Conservation (phyloP, 1,139 yeast species). For the Schwanniomyces etchellsii region DNA sequence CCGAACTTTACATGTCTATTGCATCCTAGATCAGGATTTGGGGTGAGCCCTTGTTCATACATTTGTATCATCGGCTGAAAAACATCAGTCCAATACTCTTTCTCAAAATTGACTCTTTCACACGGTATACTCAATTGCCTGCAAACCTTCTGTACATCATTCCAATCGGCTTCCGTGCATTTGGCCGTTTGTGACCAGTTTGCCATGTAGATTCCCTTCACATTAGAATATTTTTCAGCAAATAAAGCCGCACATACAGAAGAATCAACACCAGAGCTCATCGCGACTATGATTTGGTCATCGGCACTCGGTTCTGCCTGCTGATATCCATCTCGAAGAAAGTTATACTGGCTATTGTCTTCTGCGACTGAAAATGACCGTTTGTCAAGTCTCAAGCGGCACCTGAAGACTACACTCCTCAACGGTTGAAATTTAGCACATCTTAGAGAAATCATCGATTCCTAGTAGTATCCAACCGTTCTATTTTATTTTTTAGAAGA, state of each 20-base stretch:
- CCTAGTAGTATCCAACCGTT: too few relatives aligned
- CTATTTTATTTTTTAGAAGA: too few relatives aligned
- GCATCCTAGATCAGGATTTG: slow-evolving; percentile 93
- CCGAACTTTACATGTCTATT: slow-evolving; percentile 87
- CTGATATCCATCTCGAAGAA: slow-evolving; percentile 7
- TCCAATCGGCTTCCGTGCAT: slow-evolving; percentile 88
- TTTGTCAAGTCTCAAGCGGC: too few relatives aligned
- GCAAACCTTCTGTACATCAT: slow-evolving; percentile 68
- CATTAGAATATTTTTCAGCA: slow-evolving; percentile 47
- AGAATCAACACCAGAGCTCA: slow-evolving; percentile 97
- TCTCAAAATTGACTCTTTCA: slow-evolving; percentile 76
- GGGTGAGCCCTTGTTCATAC: slow-evolving; percentile 73
- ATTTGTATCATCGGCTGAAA: slow-evolving; percentile 84
- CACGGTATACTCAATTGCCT: slow-evolving; percentile 58
- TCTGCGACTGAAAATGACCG: too few relatives aligned
- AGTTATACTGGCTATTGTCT: not conserved
- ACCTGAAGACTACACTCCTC: too few relatives aligned
- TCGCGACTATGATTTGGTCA: slow-evolving; percentile 74
- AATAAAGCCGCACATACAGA: slow-evolving; percentile 80
- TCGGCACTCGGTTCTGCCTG: slow-evolving; percentile 43
- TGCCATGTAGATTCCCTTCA: slow-evolving; percentile 83
- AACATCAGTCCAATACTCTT: slow-evolving; percentile 88
- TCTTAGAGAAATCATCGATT: too few relatives aligned
- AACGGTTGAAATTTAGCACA: too few relatives aligned
- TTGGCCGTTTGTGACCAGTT: slow-evolving; percentile 74